A percentile compares a stretch with the other conserved stretches of the same genome.
Conservation (phyloP, 2,329 filamentous ascomycete genomes). For the Bipolaris cookei region DNA sequence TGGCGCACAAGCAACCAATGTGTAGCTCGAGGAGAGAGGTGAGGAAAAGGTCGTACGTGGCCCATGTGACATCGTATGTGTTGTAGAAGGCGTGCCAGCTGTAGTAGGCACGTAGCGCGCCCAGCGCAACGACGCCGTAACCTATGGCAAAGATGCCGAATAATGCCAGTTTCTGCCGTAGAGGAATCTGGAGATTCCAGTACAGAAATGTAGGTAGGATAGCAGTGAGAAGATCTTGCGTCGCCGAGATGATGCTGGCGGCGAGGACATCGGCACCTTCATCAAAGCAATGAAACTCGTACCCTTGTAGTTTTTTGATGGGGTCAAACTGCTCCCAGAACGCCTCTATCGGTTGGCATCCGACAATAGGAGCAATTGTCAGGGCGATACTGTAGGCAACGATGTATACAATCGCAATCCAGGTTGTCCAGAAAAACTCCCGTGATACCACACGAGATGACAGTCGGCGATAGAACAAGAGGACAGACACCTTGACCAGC, state of each 20-base stretch:
- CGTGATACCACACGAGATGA: constrained; percentile 35
- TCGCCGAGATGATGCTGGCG: constrained; percentile 35
- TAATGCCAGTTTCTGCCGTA: constrained; percentile 38
- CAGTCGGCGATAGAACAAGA: constrained; percentile 42
- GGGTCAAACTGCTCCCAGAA: constrained; percentile 40
- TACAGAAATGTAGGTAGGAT: constrained; percentile 42
- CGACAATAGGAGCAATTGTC: constrained; percentile 36
- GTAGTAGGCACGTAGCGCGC: constrained; percentile 35
- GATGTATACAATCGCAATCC: constrained; percentile 39
- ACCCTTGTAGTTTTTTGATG: constrained; percentile 25
- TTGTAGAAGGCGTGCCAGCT: constrained; percentile 37
- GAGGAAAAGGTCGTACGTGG: constrained; percentile 27
- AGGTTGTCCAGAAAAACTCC: constrained; percentile 32
- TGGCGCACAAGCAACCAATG: constrained; percentile 41
- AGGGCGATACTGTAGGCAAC: constrained; percentile 34
- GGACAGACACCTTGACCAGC: constrained; percentile 44
- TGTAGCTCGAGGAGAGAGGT: constrained; percentile 37
- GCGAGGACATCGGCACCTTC: constrained; percentile 41
- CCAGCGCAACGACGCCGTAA: constrained; percentile 36
- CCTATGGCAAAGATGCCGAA: constrained; percentile 44
- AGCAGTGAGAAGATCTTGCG: constrained; percentile 42
- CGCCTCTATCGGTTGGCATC: constrained; percentile 39
- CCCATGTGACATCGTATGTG: constrained; percentile 43
- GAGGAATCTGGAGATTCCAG: constrained; percentile 40
- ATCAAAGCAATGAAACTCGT: constrained; percentile 41